Evolutionary conservation across 495 filamentous ascomycete genomes (phyloP).

Genomic region (Cenococcum geophilum): DNA sequence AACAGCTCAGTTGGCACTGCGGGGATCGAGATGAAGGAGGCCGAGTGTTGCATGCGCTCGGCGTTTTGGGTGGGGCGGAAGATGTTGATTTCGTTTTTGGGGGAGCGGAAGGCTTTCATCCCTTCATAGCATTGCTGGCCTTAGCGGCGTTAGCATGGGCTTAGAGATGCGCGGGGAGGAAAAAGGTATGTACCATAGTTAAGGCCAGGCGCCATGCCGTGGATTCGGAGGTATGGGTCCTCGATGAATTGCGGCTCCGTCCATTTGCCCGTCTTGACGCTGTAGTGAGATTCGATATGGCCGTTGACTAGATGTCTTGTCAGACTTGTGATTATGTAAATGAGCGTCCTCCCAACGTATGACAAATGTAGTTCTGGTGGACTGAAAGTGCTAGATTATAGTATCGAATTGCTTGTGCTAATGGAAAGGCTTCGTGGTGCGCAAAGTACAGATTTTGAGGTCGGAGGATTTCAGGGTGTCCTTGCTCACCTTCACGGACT

Average conservation of each 20-base stretch:
- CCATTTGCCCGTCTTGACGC: constrained; percentile 65
- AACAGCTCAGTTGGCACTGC: constrained; percentile 67
- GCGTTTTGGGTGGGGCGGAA: constrained; percentile 82
- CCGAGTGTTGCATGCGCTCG: constrained; percentile 68
- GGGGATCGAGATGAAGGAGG: constrained; percentile 72
- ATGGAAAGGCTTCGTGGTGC: neutral
- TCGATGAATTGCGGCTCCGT: constrained; percentile 62
- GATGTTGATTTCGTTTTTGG: constrained; percentile 57
- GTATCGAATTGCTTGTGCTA: neutral
- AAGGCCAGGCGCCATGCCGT: constrained; percentile 82
- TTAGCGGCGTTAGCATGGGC: neutral
- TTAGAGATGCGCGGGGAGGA: neutral
- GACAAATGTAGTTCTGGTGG: too few species aligned
- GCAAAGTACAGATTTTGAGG: neutral
- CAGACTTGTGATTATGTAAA: neutral
- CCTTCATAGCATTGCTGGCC: constrained; percentile 89
- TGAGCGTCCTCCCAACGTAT: neutral
- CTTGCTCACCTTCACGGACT: constrained; percentile 69
- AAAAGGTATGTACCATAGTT: constrained; percentile 60
- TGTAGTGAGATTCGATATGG: constrained; percentile 71
- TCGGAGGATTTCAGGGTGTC: neutral
- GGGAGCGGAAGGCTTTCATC: constrained; percentile 80
- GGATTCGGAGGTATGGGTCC: constrained; percentile 73
- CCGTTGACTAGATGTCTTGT: constrained; percentile 56
- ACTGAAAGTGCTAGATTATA: too few species aligned